A percentile compares a stretch with the other conserved stretches of the same genome.
These are phyloP conservation scores for Neonectria neomacrospora DNA, from an alignment of 2,329 filamentous ascomycete genomes.

Conservation along the genomic window DNA sequence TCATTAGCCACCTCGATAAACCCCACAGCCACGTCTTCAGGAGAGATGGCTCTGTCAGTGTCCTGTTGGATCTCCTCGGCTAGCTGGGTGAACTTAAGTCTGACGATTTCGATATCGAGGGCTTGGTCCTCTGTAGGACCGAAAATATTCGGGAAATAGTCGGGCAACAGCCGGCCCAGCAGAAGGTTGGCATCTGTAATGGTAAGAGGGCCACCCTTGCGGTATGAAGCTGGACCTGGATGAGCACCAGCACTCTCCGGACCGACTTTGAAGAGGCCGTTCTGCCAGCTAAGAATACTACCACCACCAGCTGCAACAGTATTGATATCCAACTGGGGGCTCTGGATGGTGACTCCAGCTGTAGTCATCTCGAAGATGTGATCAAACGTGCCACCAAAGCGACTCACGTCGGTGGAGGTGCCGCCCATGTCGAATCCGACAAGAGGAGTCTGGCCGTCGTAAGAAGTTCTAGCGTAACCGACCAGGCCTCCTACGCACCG, in stretches of 20 bases:
- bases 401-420: slow-evolving; percentile 77
- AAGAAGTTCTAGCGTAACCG: slow-evolving; percentile 29
- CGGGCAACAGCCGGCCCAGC: slow-evolving; percentile 67
- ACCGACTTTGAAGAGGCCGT: slow-evolving; percentile 76
- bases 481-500: slow-evolving; percentile 19
- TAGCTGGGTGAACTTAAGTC: slow-evolving; percentile 53
- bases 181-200: slow-evolving; percentile 78
- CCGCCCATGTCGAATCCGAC: slow-evolving; percentile 57
- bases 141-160: slow-evolving; percentile 65
- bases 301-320: slow-evolving; percentile 68
- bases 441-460: slow-evolving; percentile 34
- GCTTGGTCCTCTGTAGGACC: slow-evolving; percentile 32
- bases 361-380: slow-evolving; percentile 80
- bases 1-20: slow-evolving; percentile 81
- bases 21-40: slow-evolving; percentile 64
- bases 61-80: slow-evolving; percentile 36
- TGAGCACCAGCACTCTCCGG: slow-evolving; percentile 77
- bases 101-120: slow-evolving; percentile 53
- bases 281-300: slow-evolving; percentile 71
- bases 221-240: slow-evolving; percentile 76
- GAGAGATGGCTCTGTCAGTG: background rate
- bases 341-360: slow-evolving; percentile 75
- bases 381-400: slow-evolving; percentile 75
- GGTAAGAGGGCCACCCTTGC: slow-evolving; percentile 74
- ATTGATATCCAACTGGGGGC: slow-evolving; percentile 78